phyloP scores from a whole-genome alignment of 169 alveolate species.

The Cryptosporidium viatorum region DNA sequence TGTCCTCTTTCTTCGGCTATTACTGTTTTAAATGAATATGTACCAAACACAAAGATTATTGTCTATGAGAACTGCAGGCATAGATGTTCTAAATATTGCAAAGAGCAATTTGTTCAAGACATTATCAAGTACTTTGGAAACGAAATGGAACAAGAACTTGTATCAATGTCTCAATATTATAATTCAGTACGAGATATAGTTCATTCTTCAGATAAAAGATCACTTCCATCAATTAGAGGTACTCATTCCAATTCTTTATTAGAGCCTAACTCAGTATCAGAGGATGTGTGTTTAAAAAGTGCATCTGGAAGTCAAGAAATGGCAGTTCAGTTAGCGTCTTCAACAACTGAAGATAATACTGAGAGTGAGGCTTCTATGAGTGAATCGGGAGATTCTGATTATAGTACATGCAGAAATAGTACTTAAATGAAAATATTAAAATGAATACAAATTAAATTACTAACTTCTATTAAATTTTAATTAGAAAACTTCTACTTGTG shows the following conservation, averaged over 20 bases:
- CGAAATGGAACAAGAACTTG: conserved; percentile 25
- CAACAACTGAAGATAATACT: neutral
- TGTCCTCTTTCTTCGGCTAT: conserved; percentile 54
- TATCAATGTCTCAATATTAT: conserved; percentile 16
- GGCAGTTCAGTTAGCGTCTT: conserved; percentile 25
- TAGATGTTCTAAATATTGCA: conserved; percentile 58
- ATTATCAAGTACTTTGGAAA: neutral
- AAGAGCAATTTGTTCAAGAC: conserved; percentile 31
- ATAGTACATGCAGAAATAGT: neutral
- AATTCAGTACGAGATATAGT: neutral
- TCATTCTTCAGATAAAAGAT: neutral
- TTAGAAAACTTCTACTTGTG: no score
- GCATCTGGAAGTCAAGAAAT: neutral
- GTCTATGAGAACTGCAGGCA: conserved; percentile 65
- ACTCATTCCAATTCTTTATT: neutral
- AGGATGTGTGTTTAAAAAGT: neutral
- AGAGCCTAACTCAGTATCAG: neutral
- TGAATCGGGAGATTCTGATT: neutral
- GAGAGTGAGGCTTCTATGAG: neutral
- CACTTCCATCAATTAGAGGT: neutral
- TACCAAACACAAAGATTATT: conserved; percentile 36
- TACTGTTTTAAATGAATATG: conserved; percentile 36
- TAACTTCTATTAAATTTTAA: no score
- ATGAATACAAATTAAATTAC: no score
- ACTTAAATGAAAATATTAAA: neutral